Evolutionary conservation across 805 yeast genomes (phyloP), one percentile per base, ranked within the genome.

Genomic region (Wickerhamomyces canadensis): DNA sequence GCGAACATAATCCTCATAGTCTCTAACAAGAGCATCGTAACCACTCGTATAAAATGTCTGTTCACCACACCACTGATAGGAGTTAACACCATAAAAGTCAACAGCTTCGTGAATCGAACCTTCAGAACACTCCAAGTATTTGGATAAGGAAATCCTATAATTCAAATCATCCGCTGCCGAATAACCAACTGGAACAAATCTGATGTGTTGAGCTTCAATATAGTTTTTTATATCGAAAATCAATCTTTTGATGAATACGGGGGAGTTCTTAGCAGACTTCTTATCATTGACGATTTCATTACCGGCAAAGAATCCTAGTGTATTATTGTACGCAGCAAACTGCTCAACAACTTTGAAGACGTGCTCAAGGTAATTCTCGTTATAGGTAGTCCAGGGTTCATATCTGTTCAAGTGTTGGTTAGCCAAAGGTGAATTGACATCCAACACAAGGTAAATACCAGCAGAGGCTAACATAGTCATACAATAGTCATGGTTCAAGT

Each of bases 21-120:
- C 95, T 23, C 68, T 68, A 8, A 84, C 84, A 23, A 91, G 72
- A n/a, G 64, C 52, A 43, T 73, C 68, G 49, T 80, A 83, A 0
- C 96, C 97, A 49, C 95, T 82, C 2, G 85, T 68, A 42, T 76
- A 65, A 56, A 87, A 79, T 0, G 93, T 83, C 58, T 87, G 96
- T 33, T 77, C 74, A 3, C 98, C 98, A 68, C 98, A 93, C 98
- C 98, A 91, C 45, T 88, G 85, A 61, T 93, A 93, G 34, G 95
- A 86, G 65, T 93, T 91, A 52, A 91, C 78, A 19, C 97, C 98
- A 61, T 84, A 88, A 67, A 91, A 87, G 55, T 91, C 98, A 14
- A 82, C 79, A 2, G 79, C 60, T 35, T 78, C 82, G 3, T 55
- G 46, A 0, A 71, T 61, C 13, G 62, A 60, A 3, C 51, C 54